Percentiles rank a stretch among this genome's conserved stretches.
These are phyloP conservation scores for Kwoniella heveanensis DNA, from an alignment of 768 basidiomycete species.

Conservation along the genomic window DNA sequence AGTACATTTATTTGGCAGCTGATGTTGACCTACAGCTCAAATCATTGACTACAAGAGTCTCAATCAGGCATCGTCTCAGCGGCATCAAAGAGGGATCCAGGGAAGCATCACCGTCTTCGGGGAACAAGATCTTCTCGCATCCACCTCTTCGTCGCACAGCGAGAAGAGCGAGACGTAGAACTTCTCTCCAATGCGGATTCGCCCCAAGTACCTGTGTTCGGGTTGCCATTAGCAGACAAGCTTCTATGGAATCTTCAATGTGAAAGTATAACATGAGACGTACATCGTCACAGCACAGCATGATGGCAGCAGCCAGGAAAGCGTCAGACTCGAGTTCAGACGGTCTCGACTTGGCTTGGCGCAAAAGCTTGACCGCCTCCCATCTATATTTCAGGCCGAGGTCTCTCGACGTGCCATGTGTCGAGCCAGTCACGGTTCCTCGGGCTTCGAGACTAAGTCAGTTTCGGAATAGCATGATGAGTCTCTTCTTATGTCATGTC, in stretches of 20 bases:
- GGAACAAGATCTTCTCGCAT: constrained; percentile 16
- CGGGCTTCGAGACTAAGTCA: constrained; percentile 15
- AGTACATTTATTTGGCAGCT: neutral
- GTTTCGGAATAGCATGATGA: too few relatives aligned
- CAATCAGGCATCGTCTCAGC: constrained; percentile 13
- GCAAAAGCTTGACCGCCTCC: constrained; percentile 13
- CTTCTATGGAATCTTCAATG: too few relatives aligned
- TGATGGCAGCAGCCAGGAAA: constrained; percentile 14
- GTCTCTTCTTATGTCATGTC: too few relatives aligned
- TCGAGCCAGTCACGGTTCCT: constrained; percentile 8
- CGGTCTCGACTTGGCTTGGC: constrained; percentile 17
- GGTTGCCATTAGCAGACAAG: neutral
- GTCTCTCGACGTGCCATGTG: constrained; percentile 6
- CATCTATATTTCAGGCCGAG: constrained; percentile 11
- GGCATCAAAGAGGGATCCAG: constrained; percentile 13
- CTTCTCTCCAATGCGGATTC: constrained; percentile 22
- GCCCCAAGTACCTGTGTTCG: constrained; percentile 13
- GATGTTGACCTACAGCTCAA: neutral
- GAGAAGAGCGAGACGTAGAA: constrained; percentile 3
- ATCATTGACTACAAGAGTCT: constrained; percentile 13
- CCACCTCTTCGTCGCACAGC: constrained; percentile 13
- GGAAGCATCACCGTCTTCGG: neutral
- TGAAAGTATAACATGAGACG: too few relatives aligned
- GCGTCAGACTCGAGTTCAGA: constrained; percentile 16
- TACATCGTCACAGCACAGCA: constrained; percentile 17